Percentiles rank a stretch among this genome's conserved stretches.
These are phyloP conservation scores for Fusarium xylarioides DNA, from an alignment of 2,329 filamentous ascomycete species.

Conservation along the genomic window DNA sequence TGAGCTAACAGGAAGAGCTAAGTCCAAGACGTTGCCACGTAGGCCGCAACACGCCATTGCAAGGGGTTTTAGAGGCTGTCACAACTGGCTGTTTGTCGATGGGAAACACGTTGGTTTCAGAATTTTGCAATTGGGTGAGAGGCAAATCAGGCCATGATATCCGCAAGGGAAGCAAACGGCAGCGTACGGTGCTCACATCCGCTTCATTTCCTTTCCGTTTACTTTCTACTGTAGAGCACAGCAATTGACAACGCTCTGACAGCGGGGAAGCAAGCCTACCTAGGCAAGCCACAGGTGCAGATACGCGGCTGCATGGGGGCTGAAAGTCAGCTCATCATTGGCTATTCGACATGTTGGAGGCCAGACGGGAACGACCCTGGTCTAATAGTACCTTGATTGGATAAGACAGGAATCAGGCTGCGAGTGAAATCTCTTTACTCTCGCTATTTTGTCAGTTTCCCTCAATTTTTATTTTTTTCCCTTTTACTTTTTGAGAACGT, in stretches of 20 bases:
- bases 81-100: too few relatives aligned
- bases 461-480: background rate
- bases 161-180: background rate
- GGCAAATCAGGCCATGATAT: background rate
- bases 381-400: background rate
- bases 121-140: too few relatives aligned
- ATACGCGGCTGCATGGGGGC: background rate
- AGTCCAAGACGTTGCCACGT: too few relatives aligned
- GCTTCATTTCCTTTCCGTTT: background rate
- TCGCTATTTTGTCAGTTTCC: background rate
- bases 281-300: background rate
- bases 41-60: too few relatives aligned
- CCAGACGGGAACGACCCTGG: background rate
- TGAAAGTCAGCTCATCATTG: background rate
- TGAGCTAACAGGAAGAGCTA: too few relatives aligned
- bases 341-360: background rate
- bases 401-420: background rate
- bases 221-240: background rate
- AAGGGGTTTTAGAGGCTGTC: too few relatives aligned
- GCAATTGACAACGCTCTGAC: background rate
- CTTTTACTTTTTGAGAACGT: background rate
- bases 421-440: background rate
- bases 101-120: too few relatives aligned
- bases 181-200: accelerated
- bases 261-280: background rate